phyloP scores from a whole-genome alignment of 768 basidiomycete genomes.

The Kwoniella mangroviensis region DNA sequence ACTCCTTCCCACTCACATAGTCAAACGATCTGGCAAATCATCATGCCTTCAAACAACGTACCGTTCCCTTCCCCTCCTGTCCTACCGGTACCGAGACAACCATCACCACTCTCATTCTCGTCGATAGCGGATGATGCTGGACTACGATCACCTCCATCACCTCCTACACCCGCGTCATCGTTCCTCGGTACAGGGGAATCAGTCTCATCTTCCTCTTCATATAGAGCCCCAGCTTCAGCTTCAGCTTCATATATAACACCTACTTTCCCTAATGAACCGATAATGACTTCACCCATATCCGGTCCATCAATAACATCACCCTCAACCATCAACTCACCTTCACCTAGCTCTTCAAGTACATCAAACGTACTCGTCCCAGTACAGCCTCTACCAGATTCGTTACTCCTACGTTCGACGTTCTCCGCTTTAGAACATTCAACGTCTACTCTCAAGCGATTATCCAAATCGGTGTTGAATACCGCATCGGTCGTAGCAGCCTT shows the following conservation, averaged over 20 bases:
- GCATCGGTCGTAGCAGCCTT: slow-evolving; percentile 24
- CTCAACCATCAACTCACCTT: slow-evolving; percentile 7
- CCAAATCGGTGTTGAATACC: slow-evolving; percentile 33
- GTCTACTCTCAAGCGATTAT: slow-evolving; percentile 40
- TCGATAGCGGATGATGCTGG: slow-evolving; percentile 10
- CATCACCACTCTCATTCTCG: slow-evolving; percentile 42
- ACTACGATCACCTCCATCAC: slow-evolving; percentile 15
- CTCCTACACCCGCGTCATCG: slow-evolving; percentile 17
- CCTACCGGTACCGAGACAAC: slow-evolving; percentile 37
- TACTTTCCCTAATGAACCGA: slow-evolving; percentile 11
- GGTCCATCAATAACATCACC: background rate
- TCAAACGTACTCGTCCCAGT: slow-evolving; percentile 26
- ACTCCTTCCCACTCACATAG: too few relatives aligned
- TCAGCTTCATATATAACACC: slow-evolving; percentile 3
- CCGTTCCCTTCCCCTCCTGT: slow-evolving; percentile 25
- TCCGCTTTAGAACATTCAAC: slow-evolving; percentile 42
- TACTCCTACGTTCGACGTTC: slow-evolving; percentile 44
- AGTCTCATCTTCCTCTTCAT: slow-evolving; percentile 14
- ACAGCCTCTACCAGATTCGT: slow-evolving; percentile 42
- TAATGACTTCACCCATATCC: slow-evolving; percentile 1
- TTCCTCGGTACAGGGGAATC: slow-evolving; percentile 11
- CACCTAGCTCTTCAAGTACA: background rate
- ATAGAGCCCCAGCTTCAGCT: background rate
- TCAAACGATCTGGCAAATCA: too few relatives aligned
- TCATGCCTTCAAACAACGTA: background rate